Percentiles rank a stretch among this genome's conserved stretches.
Evolutionary conservation across 208 protist species (phyloP).

Genomic region (Trypanosoma avium): DNA sequence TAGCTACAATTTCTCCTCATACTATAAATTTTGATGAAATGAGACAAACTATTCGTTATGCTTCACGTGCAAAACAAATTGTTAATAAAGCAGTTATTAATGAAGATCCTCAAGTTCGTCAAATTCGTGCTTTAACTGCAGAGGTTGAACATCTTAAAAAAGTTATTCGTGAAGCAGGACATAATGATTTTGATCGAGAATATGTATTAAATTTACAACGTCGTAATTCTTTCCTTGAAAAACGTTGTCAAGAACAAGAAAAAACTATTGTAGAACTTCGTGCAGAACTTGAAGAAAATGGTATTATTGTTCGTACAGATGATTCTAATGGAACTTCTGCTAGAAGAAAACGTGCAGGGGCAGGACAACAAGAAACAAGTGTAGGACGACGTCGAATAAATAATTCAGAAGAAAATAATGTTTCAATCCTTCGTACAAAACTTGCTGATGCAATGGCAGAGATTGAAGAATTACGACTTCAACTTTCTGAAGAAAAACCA

Average conservation of each 20-base stretch:
- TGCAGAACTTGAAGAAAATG: slow-evolving; percentile 41
- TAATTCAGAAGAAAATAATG: not conserved
- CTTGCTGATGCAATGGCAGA: slow-evolving; percentile 3
- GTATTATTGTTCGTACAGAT: slow-evolving; percentile 18
- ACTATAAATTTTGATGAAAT: slow-evolving; percentile 85
- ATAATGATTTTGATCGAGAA: slow-evolving; percentile 61
- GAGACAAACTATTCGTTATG: slow-evolving; percentile 13
- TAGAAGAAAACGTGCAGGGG: slow-evolving; percentile 2
- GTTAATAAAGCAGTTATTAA: slow-evolving; percentile 90
- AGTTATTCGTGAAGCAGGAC: slow-evolving; percentile 55
- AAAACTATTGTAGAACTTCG: slow-evolving; percentile 45
- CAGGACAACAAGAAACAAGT: slow-evolving; percentile 12
- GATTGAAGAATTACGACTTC: slow-evolving; percentile 2
- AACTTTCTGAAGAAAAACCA: not conserved
- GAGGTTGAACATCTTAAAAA: slow-evolving; percentile 64
- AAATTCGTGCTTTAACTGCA: slow-evolving; percentile 48
- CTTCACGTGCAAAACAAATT: slow-evolving; percentile 89
- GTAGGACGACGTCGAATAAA: not conserved
- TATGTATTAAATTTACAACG: slow-evolving; percentile 47
- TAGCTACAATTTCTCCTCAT: slow-evolving; percentile 93
- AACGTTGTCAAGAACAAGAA: slow-evolving; percentile 60
- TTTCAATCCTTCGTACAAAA: not conserved
- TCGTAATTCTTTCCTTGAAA: slow-evolving; percentile 28
- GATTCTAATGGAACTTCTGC: slow-evolving; percentile 18
- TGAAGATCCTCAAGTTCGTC: slow-evolving; percentile 83